Percentiles rank a stretch among this genome's conserved stretches.
These are phyloP conservation scores for Calvatia gigantea DNA, from an alignment of 768 basidiomycete genomes.

Conservation along the genomic window DNA sequence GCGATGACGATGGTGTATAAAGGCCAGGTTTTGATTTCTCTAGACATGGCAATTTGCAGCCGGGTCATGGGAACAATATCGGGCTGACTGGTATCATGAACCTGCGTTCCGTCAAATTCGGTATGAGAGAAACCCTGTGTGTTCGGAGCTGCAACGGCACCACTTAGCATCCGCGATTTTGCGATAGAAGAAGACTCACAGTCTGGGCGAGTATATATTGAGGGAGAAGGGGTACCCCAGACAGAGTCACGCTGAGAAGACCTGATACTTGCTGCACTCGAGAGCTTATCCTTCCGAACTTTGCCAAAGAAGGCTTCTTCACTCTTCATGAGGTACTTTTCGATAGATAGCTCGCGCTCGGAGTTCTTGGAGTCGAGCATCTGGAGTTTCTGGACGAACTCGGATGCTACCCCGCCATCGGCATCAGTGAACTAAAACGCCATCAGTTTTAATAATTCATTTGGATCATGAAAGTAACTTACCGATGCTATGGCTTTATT, in stretches of 20 bases:
- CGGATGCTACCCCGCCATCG: slow-evolving; percentile 86
- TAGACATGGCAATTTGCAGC: slow-evolving; percentile 79
- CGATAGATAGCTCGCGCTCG: slow-evolving; percentile 87
- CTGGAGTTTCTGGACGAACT: slow-evolving; percentile 86
- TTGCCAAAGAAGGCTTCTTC: slow-evolving; percentile 93
- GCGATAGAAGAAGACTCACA: slow-evolving; percentile 46
- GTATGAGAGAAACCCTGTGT: slow-evolving; percentile 43
- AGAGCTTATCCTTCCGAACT: slow-evolving; percentile 84
- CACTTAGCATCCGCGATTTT: background rate
- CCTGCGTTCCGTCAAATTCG: slow-evolving; percentile 42
- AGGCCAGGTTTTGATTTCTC: slow-evolving; percentile 84
- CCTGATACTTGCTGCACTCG: slow-evolving; percentile 73
- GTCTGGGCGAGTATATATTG: slow-evolving; percentile 66
- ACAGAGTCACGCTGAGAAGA: slow-evolving; percentile 79
- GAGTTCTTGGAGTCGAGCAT: slow-evolving; percentile 80
- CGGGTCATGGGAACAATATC: slow-evolving; percentile 77
- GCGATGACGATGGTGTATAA: slow-evolving; percentile 89
- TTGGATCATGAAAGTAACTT: slow-evolving; percentile 19
- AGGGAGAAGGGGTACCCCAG: slow-evolving; percentile 71
- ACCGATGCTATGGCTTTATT: slow-evolving; percentile 93
- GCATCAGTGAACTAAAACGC: slow-evolving; percentile 81
- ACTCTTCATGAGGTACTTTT: slow-evolving; percentile 85
- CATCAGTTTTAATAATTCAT: background rate
- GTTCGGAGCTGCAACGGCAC: slow-evolving; percentile 41
- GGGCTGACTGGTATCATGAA: slow-evolving; percentile 46